Evolutionary conservation across 2,329 filamentous ascomycete genomes (phyloP), one percentile per base, ranked within the genome.

Genomic region (Ambrosiella cleistominuta): DNA sequence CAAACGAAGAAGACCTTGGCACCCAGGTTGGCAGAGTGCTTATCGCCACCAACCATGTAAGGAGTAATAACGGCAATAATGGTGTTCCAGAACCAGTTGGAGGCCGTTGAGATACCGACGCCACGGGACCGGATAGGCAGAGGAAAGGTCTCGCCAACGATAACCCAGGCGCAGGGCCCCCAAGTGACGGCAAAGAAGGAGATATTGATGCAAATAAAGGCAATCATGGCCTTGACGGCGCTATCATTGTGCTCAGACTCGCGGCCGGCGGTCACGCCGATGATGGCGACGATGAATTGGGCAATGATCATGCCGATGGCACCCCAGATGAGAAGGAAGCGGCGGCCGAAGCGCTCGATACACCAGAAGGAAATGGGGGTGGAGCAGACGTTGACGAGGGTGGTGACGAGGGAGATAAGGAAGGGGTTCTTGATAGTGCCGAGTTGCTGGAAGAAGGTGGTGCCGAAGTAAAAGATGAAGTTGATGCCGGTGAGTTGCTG

Each of bases 61-160:
- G 84, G 84, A 7, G 80, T 86, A 70, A 88, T 86, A 68, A 88
- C 77, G 60, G 80, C 69, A 57, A 79, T 78, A 66, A 78, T 78
- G 70, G 83, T 88, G 74, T 89, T 93, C 87, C 87, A 93, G 62
- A 93, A 78, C 88, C 88, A 94, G 79, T 94, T 94, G 68, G 83
- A 88, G 61, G 88, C 86, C 7, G 89, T 94, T 45, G 88, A 90
- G 50, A 95, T 78, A 65, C 79, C 88, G 61, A 95, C 88, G 73
- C 89, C 89, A 64, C 87, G 86, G 45, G 89, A 86, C 66, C 89
- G 86, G 71, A 95, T 91, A 62, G 86, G 87, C 57, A 95, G 80
- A 60, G 88, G 88, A 80, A 86, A 95, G 71, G 93, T 85, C 74
- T 95, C 88, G 68, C 88, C 88, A 66, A 93, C 90, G 64, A 94